Base-by-base conservation (phyloP, 495 filamentous ascomycete species). In the Penicillium robsamsonii region DNA sequence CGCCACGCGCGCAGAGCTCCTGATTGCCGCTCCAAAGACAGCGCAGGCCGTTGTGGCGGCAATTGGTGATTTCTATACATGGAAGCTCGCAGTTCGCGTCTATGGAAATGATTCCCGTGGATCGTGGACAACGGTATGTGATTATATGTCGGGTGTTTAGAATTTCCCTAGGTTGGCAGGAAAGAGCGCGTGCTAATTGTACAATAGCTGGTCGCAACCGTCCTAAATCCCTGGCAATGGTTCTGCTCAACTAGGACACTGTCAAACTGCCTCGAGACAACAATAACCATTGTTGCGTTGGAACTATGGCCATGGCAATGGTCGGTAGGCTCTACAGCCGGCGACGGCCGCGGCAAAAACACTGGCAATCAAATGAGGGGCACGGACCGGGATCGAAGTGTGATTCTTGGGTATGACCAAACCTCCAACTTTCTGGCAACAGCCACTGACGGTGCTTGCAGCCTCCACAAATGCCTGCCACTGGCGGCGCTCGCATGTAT, bases 161-260 rank as follows among this genome's bases (percentile, higher is more conserved):
- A 12, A 13, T n/a, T 13, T 5, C 5, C 12, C 31, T 30, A 13
- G 42, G 9, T 13, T 4, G 13, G 38, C 42, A 15, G 15, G 1
- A 41, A 38, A 48, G 7, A 57, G 13, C 43, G 4, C 31, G 17
- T 43, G 15, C 47, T 55, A 47, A 58, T 38, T 25, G 15, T 61
- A 48, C 42, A 47, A 41, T 65, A 81, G 78, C 70, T 82, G 50
- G 68, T 83, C 25, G 80, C 95, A 70, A 87, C 88, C 2, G 71
- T 92, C 30, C 72, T 88, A 59, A 97, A 85, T 66, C 91, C 94
- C 17, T 99, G 95, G 91, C 91, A 97, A 68, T 99, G 88, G 88
- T 97, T 95, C 70, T 95, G 88, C 69, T 92, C 92, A 0, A 95
- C 91, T 2, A 82, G 94, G 53, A 96, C 94, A 0, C 83, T 99